phyloP scores from a whole-genome alignment of 2,329 filamentous ascomycete species.

The Microdochium nivale region DNA sequence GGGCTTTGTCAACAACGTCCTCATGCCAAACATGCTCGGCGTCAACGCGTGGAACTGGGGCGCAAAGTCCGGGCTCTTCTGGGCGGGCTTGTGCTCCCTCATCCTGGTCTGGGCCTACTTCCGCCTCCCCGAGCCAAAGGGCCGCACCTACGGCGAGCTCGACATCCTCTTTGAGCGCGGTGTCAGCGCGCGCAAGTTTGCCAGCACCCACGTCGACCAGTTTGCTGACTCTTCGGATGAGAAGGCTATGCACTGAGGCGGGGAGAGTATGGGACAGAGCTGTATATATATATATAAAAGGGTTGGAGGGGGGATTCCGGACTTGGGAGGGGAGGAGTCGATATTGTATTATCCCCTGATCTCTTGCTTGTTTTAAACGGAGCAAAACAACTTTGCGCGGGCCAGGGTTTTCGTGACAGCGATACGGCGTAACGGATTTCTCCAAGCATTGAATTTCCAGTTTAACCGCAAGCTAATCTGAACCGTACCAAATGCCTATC shows the following conservation, averaged over 20 bases:
- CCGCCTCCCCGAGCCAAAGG: constrained; percentile 3
- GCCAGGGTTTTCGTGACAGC: too few species aligned
- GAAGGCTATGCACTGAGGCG: background rate
- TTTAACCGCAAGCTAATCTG: too few species aligned
- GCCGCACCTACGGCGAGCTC: constrained; percentile 1
- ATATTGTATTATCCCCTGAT: too few species aligned
- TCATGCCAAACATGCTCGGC: constrained; percentile 2
- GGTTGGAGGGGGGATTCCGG: too few species aligned
- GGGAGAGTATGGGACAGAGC: too few species aligned
- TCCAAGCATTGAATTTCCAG: too few species aligned
- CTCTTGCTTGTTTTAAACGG: too few species aligned
- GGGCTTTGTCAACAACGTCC: background rate
- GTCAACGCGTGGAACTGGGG: constrained; percentile 10
- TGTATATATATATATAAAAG: too few species aligned
- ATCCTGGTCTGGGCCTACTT: constrained; percentile 20
- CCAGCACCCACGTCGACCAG: background rate
- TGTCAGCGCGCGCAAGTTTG: constrained; percentile 1
- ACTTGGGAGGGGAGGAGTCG: too few species aligned
- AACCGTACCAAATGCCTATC: too few species aligned
- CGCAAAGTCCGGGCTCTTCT: constrained; percentile 23
- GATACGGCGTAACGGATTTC: too few species aligned
- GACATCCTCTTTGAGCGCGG: constrained; percentile 2
- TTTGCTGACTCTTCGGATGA: background rate
- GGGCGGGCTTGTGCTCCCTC: constrained; percentile 12
- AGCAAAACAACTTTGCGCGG: too few species aligned